phyloP scores from a whole-genome alignment of 202 grass and related monocot genomes.

The Thinopyrum obtusiflorum region DNA sequence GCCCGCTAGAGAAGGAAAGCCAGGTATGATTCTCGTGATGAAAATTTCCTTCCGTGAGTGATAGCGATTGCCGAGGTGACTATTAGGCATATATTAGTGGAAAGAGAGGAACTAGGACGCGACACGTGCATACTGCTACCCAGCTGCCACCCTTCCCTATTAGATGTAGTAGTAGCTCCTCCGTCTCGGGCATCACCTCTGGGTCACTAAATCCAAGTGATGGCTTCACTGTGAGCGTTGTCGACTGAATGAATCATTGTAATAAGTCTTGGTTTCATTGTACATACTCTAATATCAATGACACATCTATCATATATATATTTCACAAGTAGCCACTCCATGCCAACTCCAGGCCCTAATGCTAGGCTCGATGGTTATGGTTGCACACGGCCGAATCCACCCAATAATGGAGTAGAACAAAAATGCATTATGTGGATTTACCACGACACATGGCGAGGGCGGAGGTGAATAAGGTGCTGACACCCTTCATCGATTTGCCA shows the following conservation, averaged over 20 bases:
- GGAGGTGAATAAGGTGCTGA: not conserved
- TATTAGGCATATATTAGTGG: too few relatives aligned
- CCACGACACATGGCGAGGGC: not conserved
- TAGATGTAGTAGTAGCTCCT: not conserved
- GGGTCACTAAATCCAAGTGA: not conserved
- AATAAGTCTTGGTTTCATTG: not conserved
- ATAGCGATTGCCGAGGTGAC: too few relatives aligned
- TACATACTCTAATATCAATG: not conserved
- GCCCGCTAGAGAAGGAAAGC: too few relatives aligned
- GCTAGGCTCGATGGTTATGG: not conserved
- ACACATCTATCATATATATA: not conserved
- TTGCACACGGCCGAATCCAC: not conserved
- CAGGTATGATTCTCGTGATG: too few relatives aligned
- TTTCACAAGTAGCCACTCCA: not conserved
- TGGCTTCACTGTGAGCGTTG: not conserved
- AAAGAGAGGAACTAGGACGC: too few relatives aligned
- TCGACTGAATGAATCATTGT: not conserved
- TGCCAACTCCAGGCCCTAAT: not conserved
- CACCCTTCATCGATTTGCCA: not conserved
- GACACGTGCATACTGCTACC: not conserved
- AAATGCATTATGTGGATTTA: not conserved
- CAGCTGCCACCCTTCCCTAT: not conserved
- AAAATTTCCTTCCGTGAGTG: too few relatives aligned
- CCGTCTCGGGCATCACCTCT: not conserved
- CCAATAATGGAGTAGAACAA: not conserved